Conservation (phyloP, 2,329 filamentous ascomycete genomes). For the Cryphonectria parasitica region DNA sequence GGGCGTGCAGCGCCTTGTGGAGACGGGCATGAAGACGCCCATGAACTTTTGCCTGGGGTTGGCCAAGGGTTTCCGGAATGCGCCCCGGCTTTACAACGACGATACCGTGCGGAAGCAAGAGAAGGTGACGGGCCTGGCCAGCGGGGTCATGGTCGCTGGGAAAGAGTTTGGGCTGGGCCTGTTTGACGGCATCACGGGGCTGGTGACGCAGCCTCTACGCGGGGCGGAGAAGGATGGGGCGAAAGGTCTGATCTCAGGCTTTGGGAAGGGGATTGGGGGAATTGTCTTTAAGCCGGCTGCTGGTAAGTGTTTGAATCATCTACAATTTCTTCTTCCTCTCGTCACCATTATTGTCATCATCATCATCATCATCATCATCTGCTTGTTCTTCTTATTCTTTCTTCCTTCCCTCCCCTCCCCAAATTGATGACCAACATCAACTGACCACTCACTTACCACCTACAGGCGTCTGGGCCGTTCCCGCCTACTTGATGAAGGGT, state of each 20-base stretch:
- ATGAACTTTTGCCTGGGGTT: constrained; percentile 84
- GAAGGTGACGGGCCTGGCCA: constrained; percentile 76
- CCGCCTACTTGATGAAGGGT: constrained; percentile 83
- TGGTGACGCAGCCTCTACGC: constrained; percentile 76
- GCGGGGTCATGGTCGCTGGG: constrained; percentile 76
- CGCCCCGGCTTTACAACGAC: constrained; percentile 83
- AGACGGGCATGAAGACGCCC: constrained; percentile 76
- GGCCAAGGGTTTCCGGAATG: constrained; percentile 86
- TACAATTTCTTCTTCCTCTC: background rate
- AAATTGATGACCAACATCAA: background rate
- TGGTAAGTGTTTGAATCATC: constrained; percentile 51
- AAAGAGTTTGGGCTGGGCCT: constrained; percentile 79
- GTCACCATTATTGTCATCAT: background rate
- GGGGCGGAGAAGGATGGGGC: constrained; percentile 55
- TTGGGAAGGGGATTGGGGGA: constrained; percentile 83
- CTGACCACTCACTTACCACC: constrained; percentile 11
- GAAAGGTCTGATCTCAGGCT: constrained; percentile 72
- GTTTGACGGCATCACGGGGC: constrained; percentile 79
- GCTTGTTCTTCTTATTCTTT: background rate
- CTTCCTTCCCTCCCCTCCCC: background rate
- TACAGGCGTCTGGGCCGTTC: constrained; percentile 68
- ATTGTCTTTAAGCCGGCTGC: constrained; percentile 81
- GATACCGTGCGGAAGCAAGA: constrained; percentile 77
- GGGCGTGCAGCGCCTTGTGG: constrained; percentile 72
- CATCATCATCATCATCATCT: too few relatives aligned